Percentiles rank a stretch among this genome's conserved stretches.
phyloP scores from a whole-genome alignment of 768 basidiomycete genomes.

The Termitomyces eurrhizus region DNA sequence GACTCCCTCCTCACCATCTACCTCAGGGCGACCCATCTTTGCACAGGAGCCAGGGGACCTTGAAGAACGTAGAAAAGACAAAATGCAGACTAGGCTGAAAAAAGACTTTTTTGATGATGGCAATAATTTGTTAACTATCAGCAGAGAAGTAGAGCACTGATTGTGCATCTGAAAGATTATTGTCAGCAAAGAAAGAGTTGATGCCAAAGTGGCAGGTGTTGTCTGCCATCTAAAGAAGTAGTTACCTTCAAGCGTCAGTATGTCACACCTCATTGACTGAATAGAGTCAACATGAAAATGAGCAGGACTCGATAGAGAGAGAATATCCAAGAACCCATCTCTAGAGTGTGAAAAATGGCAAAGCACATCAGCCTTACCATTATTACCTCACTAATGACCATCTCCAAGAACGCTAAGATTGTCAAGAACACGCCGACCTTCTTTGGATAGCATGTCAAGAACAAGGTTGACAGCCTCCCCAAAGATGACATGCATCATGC shows the following conservation, averaged over 20 bases:
- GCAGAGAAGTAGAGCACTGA: slow-evolving; percentile 89
- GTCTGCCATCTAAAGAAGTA: slow-evolving; percentile 31
- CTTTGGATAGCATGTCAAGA: slow-evolving; percentile 71
- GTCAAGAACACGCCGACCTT: slow-evolving; percentile 89
- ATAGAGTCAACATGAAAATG: too few relatives aligned
- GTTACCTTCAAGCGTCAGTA: too few relatives aligned
- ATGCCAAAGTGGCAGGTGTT: slow-evolving; percentile 56
- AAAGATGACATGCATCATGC: slow-evolving; percentile 79
- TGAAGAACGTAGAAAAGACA: slow-evolving; percentile 85
- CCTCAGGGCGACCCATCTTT: slow-evolving; percentile 67
- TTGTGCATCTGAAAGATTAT: slow-evolving; percentile 76
- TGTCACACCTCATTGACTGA: neutral
- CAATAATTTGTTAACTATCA: slow-evolving; percentile 76
- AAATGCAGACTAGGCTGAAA: slow-evolving; percentile 82
- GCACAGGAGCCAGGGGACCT: slow-evolving; percentile 83
- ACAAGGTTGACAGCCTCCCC: slow-evolving; percentile 82
- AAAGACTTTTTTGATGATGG: slow-evolving; percentile 73
- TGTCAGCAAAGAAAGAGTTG: slow-evolving; percentile 87
- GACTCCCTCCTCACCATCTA: too few relatives aligned
- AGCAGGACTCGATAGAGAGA: too few relatives aligned
- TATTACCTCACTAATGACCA: slow-evolving; percentile 84
- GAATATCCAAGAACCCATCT: slow-evolving; percentile 34
- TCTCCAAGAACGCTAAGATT: slow-evolving; percentile 90
- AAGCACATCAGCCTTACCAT: slow-evolving; percentile 88
- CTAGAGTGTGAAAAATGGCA: slow-evolving; percentile 90